Evolutionary conservation across 139 green algal genomes (phyloP), one percentile per base, ranked within the genome.

Genomic region (Penium margaritaceum): DNA sequence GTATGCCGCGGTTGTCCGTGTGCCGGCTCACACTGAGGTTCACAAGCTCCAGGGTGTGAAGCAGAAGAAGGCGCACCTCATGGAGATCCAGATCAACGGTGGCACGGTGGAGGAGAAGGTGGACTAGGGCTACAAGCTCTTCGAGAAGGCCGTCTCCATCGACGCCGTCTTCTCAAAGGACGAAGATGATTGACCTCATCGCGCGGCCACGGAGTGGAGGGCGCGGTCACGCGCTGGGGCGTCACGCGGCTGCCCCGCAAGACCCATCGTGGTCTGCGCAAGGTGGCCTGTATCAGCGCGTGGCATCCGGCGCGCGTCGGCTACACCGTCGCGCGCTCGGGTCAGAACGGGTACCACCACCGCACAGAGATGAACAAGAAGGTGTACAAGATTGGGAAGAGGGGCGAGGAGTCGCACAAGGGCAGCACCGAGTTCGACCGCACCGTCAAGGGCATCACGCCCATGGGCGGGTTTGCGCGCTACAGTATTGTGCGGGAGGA

Each of bases 341-440:
- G 95, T 86, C 94, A 97, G 89, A 76, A 91, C 78, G 95, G 95
- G 66, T 96, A 95, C 86, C 90, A 97, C 86, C 95, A 99, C 89
- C 87, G 95, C 66, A 99, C 95, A 0, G 92, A 99, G 89, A 95
- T 96, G 84, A 98, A 99, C 93, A 98, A 99, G 92, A 99, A 98
- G 92, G 83, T 98, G n/a, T 98, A 97, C 90, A 90, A 91, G 83
- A 78, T 99, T 32, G 95, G 95, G 79, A 95, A 97, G 87, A 94
- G 91, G 85, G 92, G 88, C 72, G 86, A 95, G 51, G 88, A 89
- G 44, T 84, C 57, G 63, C 73, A 83, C 77, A 61, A 55, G 24
- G 94, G 88, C 57, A 90, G 82, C 76, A 99, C 95, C 43, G 92
- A 97, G 63, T 95, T 91, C 81, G 95, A 99, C 77, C 83, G 92